Base-by-base conservation (phyloP, 352 stramenopile species). In the Globisporangium acanthophoron region DNA sequence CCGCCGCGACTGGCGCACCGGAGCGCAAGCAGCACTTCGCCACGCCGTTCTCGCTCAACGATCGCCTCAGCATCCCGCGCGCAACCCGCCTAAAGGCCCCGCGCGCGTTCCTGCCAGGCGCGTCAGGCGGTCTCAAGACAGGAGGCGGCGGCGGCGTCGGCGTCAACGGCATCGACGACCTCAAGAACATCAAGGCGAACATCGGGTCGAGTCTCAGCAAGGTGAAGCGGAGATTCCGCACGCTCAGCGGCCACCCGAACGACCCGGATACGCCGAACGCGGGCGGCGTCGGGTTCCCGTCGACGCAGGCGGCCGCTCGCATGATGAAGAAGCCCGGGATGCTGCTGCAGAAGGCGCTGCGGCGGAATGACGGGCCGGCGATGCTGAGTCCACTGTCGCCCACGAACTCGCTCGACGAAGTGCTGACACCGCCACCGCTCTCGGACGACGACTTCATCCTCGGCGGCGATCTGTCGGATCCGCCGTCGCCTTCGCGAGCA, bases 141-240 rank as follows among this genome's bases (percentile, higher is more conserved):
- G 62, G 64, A 31, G 64, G 57, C 21, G 63, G 67, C 20, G 66
- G 64, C 1, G 66, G 47, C 35, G 33, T 16, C 1, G 66, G 47
- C 35, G 33, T 16, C 11, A 52, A 52, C 13, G 72, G 82, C 56
- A 81, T 90, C 55, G 78, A 90, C 54, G 80, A 90, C 44, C 54
- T 92, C 29, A 88, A 88, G 58, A 85, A 74, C 50, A 87, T 87
- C 50, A 89, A 86, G 58, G 70, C 72, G 3, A 89, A 92, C 44
- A 68, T 92, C 33, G 76, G 79, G 12, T 89, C 80, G 18, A 89
- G 78, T 46, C 70, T 92, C 20, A 90, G 85, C 46, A 90, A 90
- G 60, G 79, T 92, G 39, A 89, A 88, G 54, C 82, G 73, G 37
- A 75, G 74, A 13, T 89, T 92, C 27, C 72, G 73, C 0, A 87